Evolutionary conservation across 2,329 filamentous ascomycete genomes (phyloP).

Genomic region (Arthrobotrys pseudoclavata): DNA sequence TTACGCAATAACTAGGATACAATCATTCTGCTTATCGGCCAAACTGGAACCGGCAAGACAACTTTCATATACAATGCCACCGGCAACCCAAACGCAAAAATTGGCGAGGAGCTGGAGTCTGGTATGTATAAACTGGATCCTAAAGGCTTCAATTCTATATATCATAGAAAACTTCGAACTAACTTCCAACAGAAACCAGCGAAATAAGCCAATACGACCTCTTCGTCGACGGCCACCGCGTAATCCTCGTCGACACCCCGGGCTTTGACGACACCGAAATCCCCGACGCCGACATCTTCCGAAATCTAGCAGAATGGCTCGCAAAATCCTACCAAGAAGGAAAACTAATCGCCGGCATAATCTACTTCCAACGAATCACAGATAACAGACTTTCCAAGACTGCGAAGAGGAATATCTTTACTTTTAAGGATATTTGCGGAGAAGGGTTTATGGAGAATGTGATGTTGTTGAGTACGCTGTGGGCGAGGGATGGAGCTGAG

Average conservation of each 20-base stretch:
- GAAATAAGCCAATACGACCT: conserved; percentile 6
- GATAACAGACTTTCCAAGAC: conserved; percentile 44
- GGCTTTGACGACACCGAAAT: conserved; percentile 64
- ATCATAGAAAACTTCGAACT: background rate
- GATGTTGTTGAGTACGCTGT: conserved; percentile 10
- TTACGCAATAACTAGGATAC: background rate
- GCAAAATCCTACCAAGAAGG: conserved; percentile 62
- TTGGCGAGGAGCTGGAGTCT: conserved; percentile 3
- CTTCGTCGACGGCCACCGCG: conserved; percentile 2
- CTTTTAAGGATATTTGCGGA: conserved; percentile 16
- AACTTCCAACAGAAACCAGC: background rate
- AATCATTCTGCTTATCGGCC: conserved; percentile 1
- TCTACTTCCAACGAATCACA: conserved; percentile 65
- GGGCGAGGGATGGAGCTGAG: conserved; percentile 6
- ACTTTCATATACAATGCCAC: conserved; percentile 13
- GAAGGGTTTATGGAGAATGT: conserved; percentile 18
- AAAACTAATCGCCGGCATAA: conserved; percentile 64
- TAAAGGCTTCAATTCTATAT: too few species aligned
- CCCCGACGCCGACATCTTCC: conserved; percentile 64
- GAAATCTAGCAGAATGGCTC: conserved; percentile 63
- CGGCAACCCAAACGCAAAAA: conserved; percentile 9
- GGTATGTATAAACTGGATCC: background rate
- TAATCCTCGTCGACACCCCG: conserved; percentile 65
- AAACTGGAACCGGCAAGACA: conserved; percentile 7
- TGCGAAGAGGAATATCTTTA: conserved; percentile 11